These are phyloP conservation scores for Heritiera littoralis DNA, from an alignment of 345 rosid species.

Conservation along the genomic window DNA sequence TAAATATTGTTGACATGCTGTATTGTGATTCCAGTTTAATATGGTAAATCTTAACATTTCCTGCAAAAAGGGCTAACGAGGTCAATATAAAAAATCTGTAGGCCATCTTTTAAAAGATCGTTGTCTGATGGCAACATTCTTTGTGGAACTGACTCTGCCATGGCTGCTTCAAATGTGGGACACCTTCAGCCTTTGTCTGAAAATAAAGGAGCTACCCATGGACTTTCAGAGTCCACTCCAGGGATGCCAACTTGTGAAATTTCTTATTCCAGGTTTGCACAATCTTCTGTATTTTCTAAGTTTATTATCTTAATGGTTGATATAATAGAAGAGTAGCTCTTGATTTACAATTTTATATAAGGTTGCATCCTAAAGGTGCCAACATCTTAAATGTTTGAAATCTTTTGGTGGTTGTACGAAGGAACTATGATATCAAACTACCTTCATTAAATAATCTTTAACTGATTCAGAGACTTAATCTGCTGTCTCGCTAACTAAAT, in stretches of 20 bases:
- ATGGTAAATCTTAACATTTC: constrained; percentile 5
- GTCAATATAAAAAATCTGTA: constrained; percentile 25
- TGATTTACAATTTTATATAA: background rate
- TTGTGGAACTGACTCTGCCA: constrained; percentile 44
- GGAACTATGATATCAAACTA: background rate
- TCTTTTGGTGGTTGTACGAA: background rate
- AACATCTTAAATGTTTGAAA: background rate
- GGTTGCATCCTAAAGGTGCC: background rate
- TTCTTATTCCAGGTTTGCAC: constrained; percentile 55
- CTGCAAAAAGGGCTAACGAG: constrained; percentile 17
- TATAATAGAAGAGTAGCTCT: background rate
- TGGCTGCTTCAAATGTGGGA: constrained; percentile 33
- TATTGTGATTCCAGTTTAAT: background rate
- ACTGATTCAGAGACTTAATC: constrained; percentile 12
- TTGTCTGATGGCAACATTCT: constrained; percentile 79
- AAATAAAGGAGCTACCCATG: constrained; percentile 37
- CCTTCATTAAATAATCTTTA: background rate
- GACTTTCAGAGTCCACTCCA: constrained; percentile 64
- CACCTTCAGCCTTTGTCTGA: constrained; percentile 38
- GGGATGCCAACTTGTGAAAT: constrained; percentile 54
- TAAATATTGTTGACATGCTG: background rate
- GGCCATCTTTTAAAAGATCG: constrained; percentile 73
- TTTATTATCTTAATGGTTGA: background rate
- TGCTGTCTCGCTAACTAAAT: constrained; percentile 21
- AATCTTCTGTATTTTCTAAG: background rate